Evolutionary conservation across 495 filamentous ascomycete genomes (phyloP).

Genomic region (Aspergillus ellipticus): DNA sequence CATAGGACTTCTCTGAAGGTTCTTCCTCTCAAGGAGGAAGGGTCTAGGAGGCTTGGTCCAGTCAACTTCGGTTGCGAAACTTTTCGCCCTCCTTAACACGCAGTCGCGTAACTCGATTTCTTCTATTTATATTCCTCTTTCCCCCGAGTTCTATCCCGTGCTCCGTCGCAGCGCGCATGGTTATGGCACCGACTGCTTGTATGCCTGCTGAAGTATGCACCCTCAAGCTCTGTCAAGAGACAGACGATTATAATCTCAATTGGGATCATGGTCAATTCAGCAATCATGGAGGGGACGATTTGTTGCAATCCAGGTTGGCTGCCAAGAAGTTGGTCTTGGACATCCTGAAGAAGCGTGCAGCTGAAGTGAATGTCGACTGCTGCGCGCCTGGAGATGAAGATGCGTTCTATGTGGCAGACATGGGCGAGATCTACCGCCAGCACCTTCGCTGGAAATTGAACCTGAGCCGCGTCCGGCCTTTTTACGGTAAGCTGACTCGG

Average conservation of each 20-base stretch:
- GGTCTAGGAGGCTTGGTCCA: conserved; percentile 87
- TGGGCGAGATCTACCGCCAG: conserved; percentile 98
- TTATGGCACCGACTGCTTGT: conserved; percentile 73
- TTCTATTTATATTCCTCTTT: conserved; percentile 18
- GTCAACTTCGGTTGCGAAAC: conserved; percentile 77
- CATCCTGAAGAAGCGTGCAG: conserved; percentile 75
- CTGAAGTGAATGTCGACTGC: conserved; percentile 73
- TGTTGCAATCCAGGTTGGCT: conserved; percentile 45
- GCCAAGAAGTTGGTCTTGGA: conserved; percentile 65
- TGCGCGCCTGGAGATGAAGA: conserved; percentile 92
- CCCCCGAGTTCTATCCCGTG: conserved; percentile 20
- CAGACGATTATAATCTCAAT: conserved; percentile 27
- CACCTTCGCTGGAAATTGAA: conserved; percentile 97
- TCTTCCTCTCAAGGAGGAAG: conserved; percentile 97
- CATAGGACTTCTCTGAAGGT: conserved; percentile 93
- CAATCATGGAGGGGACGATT: conserved; percentile 39
- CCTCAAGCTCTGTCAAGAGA: conserved; percentile 27
- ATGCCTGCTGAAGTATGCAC: conserved; percentile 50
- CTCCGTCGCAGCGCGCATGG: conserved; percentile 40
- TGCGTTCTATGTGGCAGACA: conserved; percentile 95
- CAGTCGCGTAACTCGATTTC: conserved; percentile 29
- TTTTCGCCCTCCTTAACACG: conserved; percentile 86
- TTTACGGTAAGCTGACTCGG: conserved; percentile 71
- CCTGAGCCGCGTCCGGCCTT: conserved; percentile 86
- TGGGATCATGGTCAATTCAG: conserved; percentile 27